These are phyloP conservation scores for Sporothrix protearum DNA, from an alignment of 2,329 filamentous ascomycete species.

Conservation along the genomic window DNA sequence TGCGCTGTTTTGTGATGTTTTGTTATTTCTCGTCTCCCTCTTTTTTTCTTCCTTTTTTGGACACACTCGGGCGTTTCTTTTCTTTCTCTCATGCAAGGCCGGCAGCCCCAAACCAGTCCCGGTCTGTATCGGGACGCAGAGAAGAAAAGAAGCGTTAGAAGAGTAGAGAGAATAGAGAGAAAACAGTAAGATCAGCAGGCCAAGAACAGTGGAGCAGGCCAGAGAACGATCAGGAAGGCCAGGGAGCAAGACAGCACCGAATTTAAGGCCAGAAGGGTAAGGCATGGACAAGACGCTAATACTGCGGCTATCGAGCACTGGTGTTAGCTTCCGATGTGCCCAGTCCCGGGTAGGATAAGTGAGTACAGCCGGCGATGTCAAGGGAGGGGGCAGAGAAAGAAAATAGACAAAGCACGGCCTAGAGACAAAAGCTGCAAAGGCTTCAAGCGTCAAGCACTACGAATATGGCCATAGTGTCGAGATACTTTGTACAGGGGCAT, in stretches of 20 bases:
- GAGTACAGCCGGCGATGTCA: not conserved
- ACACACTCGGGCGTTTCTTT: not conserved
- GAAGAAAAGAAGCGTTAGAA: not conserved
- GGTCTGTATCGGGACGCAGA: not conserved
- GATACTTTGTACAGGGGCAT: not conserved
- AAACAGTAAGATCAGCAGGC: constrained; percentile 9
- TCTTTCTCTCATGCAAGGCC: constrained; percentile 10
- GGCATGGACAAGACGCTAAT: constrained; percentile 15
- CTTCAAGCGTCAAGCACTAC: not conserved
- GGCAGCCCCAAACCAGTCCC: constrained; percentile 10
- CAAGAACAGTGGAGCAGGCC: not conserved
- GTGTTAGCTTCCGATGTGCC: constrained; percentile 19
- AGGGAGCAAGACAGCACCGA: not conserved
- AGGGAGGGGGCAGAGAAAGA: not conserved
- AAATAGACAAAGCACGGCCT: not conserved
- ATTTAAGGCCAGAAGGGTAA: not conserved
- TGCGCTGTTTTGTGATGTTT: not conserved
- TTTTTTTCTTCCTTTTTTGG: not conserved
- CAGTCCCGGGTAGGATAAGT: not conserved
- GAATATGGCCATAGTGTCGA: not conserved
- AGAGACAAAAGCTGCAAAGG: not conserved
- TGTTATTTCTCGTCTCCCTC: not conserved
- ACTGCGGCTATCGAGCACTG: constrained; percentile 16
- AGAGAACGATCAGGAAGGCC: not conserved
- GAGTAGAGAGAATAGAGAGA: not conserved